These are phyloP conservation scores for Trametopsis cervina DNA, from an alignment of 768 basidiomycete species.

Conservation along the genomic window DNA sequence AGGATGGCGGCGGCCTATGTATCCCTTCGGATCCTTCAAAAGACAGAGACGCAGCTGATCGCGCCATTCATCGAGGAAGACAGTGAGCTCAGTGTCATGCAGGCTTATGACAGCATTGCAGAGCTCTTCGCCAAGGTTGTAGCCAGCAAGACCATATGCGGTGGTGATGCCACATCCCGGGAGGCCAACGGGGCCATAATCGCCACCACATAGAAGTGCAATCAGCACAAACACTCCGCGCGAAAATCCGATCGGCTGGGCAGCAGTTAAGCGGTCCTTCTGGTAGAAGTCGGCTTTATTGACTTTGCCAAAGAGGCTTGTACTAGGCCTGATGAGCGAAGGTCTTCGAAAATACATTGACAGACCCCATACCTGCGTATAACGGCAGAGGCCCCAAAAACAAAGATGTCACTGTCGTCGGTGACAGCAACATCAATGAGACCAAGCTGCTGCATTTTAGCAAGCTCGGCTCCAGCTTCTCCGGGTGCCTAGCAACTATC, in stretches of 20 bases:
- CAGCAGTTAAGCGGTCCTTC: background rate
- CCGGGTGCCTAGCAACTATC: slow-evolving; percentile 30
- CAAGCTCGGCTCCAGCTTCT: slow-evolving; percentile 39
- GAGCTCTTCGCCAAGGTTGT: slow-evolving; percentile 6
- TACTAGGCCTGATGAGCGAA: background rate
- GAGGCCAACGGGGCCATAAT: slow-evolving; percentile 41
- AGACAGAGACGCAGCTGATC: background rate
- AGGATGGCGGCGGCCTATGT: background rate
- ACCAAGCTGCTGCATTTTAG: slow-evolving; percentile 29
- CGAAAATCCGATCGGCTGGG: slow-evolving; percentile 36
- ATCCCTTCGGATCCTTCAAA: background rate
- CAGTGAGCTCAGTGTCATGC: background rate
- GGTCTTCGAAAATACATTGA: background rate
- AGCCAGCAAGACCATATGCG: slow-evolving; percentile 4
- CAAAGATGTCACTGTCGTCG: slow-evolving; percentile 35
- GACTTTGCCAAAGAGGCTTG: background rate
- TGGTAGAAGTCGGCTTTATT: background rate
- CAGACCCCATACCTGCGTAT: slow-evolving; percentile 24
- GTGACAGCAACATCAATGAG: slow-evolving; percentile 36
- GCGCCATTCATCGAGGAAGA: slow-evolving; percentile 2
- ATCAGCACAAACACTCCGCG: slow-evolving; percentile 70
- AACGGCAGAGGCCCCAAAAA: slow-evolving; percentile 33
- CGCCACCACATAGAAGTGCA: slow-evolving; percentile 79
- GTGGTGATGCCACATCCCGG: background rate
- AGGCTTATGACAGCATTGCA: background rate